phyloP scores from a whole-genome alignment of 2,329 filamentous ascomycete species.

The Aspergillus floridensis region DNA sequence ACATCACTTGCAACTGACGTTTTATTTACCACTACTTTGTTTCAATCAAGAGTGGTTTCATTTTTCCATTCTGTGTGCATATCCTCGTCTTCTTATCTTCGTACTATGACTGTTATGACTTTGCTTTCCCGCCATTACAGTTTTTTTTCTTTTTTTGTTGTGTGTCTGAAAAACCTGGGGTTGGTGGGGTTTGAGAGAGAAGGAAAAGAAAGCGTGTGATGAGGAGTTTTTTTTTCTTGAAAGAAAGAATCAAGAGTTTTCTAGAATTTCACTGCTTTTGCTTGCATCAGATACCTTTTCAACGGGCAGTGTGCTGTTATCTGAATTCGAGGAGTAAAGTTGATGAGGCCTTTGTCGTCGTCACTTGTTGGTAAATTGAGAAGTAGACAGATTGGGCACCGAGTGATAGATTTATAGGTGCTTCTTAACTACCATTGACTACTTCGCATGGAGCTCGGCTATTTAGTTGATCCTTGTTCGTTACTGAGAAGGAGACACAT shows the following conservation, averaged over 20 bases:
- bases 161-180: background rate
- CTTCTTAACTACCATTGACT: no score
- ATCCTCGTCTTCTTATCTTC: background rate
- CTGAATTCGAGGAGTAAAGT: background rate
- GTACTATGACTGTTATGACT: conserved; percentile 15
- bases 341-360: background rate
- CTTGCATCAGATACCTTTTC: conserved; percentile 3
- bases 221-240: background rate
- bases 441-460: no score
- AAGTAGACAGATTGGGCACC: no score
- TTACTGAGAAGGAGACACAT: background rate
- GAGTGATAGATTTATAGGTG: no score
- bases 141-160: background rate
- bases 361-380: no score
- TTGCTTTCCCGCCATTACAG: conserved; percentile 8
- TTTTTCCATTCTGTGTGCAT: background rate
- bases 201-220: background rate
- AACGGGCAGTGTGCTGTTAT: background rate
- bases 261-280: background rate
- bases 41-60: background rate
- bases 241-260: background rate
- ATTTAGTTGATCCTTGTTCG: no score
- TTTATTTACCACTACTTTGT: background rate
- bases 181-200: background rate
- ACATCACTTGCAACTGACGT: background rate